phyloP scores from a whole-genome alignment of 768 basidiomycete species.

The Russula dissimulans region DNA sequence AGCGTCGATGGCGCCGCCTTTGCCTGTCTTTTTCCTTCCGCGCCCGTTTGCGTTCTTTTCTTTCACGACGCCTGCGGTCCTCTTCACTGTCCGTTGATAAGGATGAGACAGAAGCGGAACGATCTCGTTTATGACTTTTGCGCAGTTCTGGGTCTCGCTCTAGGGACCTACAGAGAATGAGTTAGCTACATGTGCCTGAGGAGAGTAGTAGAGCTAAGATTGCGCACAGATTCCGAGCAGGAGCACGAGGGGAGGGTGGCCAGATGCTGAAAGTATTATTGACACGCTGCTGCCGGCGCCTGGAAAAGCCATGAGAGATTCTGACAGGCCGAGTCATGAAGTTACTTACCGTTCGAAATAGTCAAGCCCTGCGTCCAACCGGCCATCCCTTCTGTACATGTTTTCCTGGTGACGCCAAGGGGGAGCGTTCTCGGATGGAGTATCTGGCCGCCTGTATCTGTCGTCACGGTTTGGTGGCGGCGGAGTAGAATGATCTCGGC shows the following conservation, averaged over 20 bases:
- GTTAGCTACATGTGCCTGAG: not conserved
- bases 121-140: conserved; percentile 43
- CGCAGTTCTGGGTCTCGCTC: conserved; percentile 42
- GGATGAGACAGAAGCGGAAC: conserved; percentile 34
- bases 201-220: not conserved
- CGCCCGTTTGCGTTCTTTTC: conserved; percentile 52
- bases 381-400: conserved; percentile 34
- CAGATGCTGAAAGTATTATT: conserved; percentile 53
- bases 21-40: conserved; percentile 40
- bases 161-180: conserved; percentile 37
- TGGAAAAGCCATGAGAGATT: conserved; percentile 25
- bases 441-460: conserved; percentile 9
- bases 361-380: conserved; percentile 37
- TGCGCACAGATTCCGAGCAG: conserved; percentile 48
- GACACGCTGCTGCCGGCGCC: conserved; percentile 64
- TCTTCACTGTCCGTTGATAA: conserved; percentile 44
- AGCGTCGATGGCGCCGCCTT: conserved; percentile 27
- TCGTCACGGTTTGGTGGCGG: conserved; percentile 26
- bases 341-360: conserved; percentile 58
- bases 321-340: conserved; percentile 1
- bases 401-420: conserved; percentile 44
- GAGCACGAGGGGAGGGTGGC: conserved; percentile 73
- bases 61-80: conserved; percentile 45
- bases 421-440: conserved; percentile 23
- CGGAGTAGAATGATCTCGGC: conserved; percentile 22